These are phyloP conservation scores for Priceomyces fermenticarens DNA, from an alignment of 805 yeast genomes.

Conservation along the genomic window DNA sequence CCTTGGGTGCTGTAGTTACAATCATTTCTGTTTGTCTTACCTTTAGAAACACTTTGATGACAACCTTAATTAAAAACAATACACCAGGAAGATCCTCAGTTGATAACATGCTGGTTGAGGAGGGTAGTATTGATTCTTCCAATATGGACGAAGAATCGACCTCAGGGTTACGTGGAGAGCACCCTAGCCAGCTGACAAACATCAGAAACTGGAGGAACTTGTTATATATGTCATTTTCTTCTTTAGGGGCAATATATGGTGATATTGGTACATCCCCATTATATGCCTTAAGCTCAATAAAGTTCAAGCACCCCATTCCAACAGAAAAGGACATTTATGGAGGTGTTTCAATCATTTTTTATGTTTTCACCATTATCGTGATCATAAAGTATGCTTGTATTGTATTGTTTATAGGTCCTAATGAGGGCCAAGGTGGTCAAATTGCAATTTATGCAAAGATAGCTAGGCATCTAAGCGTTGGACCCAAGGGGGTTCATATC, in stretches of 20 bases:
- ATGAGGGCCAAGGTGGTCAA: conserved; percentile 63
- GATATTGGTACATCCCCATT: conserved; percentile 63
- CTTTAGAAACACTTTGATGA: no score
- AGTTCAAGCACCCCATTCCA: conserved; percentile 26
- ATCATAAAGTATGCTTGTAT: conserved; percentile 49
- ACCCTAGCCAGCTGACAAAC: conserved; percentile 7
- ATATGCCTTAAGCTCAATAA: conserved; percentile 41
- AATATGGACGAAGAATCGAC: no score
- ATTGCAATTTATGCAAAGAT: conserved; percentile 61
- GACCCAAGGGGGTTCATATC: conserved; percentile 43
- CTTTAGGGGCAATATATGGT: conserved; percentile 63
- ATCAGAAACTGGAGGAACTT: conserved; percentile 16
- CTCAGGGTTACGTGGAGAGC: background rate
- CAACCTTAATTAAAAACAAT: no score
- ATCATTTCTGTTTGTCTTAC: no score
- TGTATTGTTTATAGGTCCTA: conserved; percentile 50
- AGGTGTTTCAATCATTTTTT: conserved; percentile 51
- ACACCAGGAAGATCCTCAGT: no score
- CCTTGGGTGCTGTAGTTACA: no score
- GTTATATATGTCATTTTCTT: conserved; percentile 35
- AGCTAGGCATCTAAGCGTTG: conserved; percentile 46
- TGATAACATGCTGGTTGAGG: no score
- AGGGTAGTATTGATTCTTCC: no score
- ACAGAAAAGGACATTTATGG: conserved; percentile 44
- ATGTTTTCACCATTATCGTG: conserved; percentile 53